Conservation (phyloP, 129 eudicot genomes). For the Deinandra increscens region DNA sequence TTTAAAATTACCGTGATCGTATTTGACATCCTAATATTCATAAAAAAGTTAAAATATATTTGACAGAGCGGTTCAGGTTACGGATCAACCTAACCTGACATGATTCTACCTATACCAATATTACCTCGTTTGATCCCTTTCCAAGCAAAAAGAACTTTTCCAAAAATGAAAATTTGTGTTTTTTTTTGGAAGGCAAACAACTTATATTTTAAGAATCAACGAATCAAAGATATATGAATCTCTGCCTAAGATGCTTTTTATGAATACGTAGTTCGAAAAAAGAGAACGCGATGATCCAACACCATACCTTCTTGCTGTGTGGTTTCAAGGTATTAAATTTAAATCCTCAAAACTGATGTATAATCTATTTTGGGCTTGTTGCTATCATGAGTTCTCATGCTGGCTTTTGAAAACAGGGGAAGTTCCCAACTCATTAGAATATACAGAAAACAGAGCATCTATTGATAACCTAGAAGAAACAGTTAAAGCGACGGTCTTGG, state of each 20-base stretch:
- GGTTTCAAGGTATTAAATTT: conserved; percentile 48
- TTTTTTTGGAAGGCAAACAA: neutral
- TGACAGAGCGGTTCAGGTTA: neutral
- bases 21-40: neutral
- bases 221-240: conserved; percentile 8
- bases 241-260: conserved; percentile 15
- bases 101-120: neutral
- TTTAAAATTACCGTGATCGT: neutral
- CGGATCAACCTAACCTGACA: neutral
- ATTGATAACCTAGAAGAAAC: conserved; percentile 28
- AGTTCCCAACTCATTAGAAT: conserved; percentile 23
- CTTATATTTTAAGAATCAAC: neutral
- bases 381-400: neutral
- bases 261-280: conserved; percentile 37
- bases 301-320: conserved; percentile 63
- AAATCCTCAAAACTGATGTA: conserved; percentile 8
- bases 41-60: neutral
- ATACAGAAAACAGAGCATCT: conserved; percentile 10
- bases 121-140: neutral
- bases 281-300: conserved; percentile 49
- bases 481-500: conserved; percentile 67
- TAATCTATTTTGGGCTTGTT: conserved; percentile 6
- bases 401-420: conserved; percentile 24
- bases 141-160: too few relatives aligned
- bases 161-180: neutral